Conservation (phyloP, 305 asterid genomes). For the Salvia sclarea region DNA sequence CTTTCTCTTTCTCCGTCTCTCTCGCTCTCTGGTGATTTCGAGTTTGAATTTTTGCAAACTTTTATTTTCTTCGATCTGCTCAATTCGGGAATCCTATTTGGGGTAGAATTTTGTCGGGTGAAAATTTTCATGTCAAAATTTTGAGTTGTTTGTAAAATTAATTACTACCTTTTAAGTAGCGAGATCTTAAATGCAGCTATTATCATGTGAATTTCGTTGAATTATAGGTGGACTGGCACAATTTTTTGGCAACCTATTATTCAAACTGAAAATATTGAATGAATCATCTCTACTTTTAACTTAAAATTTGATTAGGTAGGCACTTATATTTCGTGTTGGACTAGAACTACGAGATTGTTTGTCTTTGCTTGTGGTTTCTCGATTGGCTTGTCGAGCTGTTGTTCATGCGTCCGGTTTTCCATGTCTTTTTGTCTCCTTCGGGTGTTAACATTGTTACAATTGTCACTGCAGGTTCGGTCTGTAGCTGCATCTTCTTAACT, state of each 20-base stretch:
- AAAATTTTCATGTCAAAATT: constrained; percentile 9
- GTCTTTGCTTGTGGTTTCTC: constrained; percentile 15
- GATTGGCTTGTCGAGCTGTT: constrained; percentile 16
- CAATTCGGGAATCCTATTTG: constrained; percentile 14
- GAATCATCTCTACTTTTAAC: constrained; percentile 30
- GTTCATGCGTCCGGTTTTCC: constrained; percentile 13
- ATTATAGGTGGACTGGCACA: constrained; percentile 31
- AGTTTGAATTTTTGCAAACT: constrained; percentile 31
- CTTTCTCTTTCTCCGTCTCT: background rate
- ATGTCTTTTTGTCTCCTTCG: constrained; percentile 13
- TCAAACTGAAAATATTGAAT: constrained; percentile 35
- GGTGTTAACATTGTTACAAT: constrained; percentile 22
- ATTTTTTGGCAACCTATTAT: constrained; percentile 36
- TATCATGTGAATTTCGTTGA: constrained; percentile 40
- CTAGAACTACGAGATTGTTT: background rate
- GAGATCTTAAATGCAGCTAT: constrained; percentile 51
- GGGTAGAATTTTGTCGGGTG: constrained; percentile 22
- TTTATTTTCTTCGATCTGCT: constrained; percentile 42
- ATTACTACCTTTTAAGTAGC: constrained; percentile 32
- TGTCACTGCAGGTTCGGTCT: constrained; percentile 39
- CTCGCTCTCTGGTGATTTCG: constrained; percentile 8
- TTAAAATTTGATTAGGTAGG: constrained; percentile 12
- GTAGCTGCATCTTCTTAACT: constrained; percentile 37
- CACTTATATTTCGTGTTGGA: constrained; percentile 15
- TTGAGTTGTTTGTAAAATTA: constrained; percentile 27